phyloP scores from a whole-genome alignment of 441 rosid species.

The Macaranga tanarius region DNA sequence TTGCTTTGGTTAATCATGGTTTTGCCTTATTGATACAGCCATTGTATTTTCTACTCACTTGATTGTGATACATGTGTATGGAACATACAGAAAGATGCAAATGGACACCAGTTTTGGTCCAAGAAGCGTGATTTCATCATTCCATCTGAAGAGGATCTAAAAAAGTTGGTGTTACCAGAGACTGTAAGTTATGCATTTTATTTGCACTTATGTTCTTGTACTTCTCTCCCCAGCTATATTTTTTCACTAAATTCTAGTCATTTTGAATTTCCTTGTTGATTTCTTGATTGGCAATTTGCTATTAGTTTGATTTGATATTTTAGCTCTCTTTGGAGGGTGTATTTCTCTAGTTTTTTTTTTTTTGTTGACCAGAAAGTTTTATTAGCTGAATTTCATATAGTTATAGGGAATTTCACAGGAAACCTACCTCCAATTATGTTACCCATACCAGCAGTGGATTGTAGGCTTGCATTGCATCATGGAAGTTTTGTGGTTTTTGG shows the following conservation, averaged over 20 bases:
- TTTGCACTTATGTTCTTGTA: neutral
- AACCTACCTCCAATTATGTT: neutral
- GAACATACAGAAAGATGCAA: slow-evolving; percentile 61
- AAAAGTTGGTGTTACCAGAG: slow-evolving; percentile 79
- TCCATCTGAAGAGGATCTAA: slow-evolving; percentile 84
- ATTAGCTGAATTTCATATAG: too few species aligned
- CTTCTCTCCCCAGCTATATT: neutral
- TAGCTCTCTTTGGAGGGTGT: neutral
- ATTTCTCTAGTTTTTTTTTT: too few species aligned
- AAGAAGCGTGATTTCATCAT: slow-evolving; percentile 61
- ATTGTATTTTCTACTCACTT: slow-evolving; percentile 17
- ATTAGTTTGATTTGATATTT: neutral
- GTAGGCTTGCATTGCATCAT: too few species aligned
- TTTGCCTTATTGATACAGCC: slow-evolving; percentile 10
- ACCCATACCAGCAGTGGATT: neutral
- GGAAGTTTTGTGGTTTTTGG: neutral
- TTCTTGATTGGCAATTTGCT: neutral
- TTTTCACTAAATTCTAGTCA: neutral
- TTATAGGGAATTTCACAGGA: too few species aligned
- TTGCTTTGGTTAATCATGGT: neutral
- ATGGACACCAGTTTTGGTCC: slow-evolving; percentile 66
- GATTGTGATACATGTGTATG: slow-evolving; percentile 29
- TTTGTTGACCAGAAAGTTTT: neutral
- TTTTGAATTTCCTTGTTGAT: neutral
- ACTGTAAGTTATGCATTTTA: slow-evolving; percentile 56